Percentiles rank a stretch among this genome's conserved stretches.
phyloP scores from a whole-genome alignment of 163 green algal genomes.

The Scenedesmus sp. region DNA sequence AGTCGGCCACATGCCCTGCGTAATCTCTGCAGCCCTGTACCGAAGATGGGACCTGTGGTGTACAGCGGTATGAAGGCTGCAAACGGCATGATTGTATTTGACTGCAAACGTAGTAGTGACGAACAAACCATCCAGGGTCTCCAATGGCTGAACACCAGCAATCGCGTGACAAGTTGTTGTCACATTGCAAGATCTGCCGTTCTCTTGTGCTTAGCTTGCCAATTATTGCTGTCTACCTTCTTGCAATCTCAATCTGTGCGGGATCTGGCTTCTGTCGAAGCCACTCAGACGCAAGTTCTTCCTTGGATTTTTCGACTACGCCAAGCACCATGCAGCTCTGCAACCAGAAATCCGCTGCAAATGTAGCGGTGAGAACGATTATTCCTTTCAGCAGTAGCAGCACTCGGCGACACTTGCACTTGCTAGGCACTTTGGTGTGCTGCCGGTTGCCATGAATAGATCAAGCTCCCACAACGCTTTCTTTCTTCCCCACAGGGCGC shows the following conservation, averaged over 20 bases:
- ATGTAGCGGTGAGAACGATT: conserved; percentile 12
- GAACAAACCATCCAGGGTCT: not conserved
- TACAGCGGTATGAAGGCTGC: not conserved
- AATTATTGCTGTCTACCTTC: not conserved
- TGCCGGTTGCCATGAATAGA: not conserved
- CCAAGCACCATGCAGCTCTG: conserved; percentile 30
- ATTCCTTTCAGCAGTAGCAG: not conserved
- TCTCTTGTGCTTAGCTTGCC: not conserved
- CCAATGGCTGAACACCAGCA: not conserved
- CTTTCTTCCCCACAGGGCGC: not conserved
- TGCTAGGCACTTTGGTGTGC: conserved; percentile 19
- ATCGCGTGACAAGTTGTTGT: conserved; percentile 6
- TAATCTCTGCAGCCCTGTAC: not conserved
- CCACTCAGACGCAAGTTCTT: not conserved
- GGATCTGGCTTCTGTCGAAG: not conserved
- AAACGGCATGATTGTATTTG: too few species aligned
- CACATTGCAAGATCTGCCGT: not conserved
- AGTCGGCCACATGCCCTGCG: not conserved
- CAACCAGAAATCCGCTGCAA: conserved; percentile 36
- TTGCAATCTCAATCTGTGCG: not conserved
- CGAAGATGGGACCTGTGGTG: not conserved
- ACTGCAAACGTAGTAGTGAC: not conserved
- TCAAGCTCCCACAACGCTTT: not conserved
- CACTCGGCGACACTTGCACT: not conserved
- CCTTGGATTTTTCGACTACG: not conserved